Evolutionary conservation across 2,329 filamentous ascomycete species (phyloP).

Genomic region (Sporothrix schenckii): DNA sequence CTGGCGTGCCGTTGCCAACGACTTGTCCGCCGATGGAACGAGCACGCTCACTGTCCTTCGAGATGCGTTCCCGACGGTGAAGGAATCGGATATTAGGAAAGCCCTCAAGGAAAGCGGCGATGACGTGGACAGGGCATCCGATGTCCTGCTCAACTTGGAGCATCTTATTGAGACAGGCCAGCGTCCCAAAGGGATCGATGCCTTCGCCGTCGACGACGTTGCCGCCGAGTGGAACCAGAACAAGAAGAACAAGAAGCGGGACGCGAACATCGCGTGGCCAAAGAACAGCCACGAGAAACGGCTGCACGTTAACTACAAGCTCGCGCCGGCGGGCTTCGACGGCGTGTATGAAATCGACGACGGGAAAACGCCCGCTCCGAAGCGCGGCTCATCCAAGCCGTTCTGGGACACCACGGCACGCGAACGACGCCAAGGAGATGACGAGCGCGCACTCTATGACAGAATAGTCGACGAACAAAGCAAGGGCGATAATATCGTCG

Average conservation of each 20-base stretch:
- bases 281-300: conserved; percentile 44
- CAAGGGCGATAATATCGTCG: conserved; percentile 65
- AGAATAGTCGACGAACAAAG: conserved; percentile 70
- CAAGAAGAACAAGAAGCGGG: conserved; percentile 38
- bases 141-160: conserved; percentile 77
- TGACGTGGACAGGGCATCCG: conserved; percentile 70
- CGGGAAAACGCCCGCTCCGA: conserved; percentile 42
- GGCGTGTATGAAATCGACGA: conserved; percentile 39
- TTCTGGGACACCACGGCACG: conserved; percentile 44
- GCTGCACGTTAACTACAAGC: conserved; percentile 46
- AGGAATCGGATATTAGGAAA: conserved; percentile 65
- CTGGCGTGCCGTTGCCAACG: conserved; percentile 47
- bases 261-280: conserved; percentile 36
- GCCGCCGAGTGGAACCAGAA: conserved; percentile 1
- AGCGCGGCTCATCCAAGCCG: conserved; percentile 62
- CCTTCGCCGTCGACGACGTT: conserved; percentile 63
- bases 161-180: conserved; percentile 71
- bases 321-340: conserved; percentile 45
- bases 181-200: conserved; percentile 76
- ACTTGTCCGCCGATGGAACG: conserved; percentile 49
- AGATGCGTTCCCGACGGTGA: conserved; percentile 72
- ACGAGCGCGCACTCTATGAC: conserved; percentile 55
- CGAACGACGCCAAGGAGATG: not conserved
- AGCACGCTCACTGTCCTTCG: conserved; percentile 56
- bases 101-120: conserved; percentile 69